These are phyloP conservation scores for Phtheirospermum japonicum DNA, from an alignment of 257 asterid genomes.

Conservation along the genomic window DNA sequence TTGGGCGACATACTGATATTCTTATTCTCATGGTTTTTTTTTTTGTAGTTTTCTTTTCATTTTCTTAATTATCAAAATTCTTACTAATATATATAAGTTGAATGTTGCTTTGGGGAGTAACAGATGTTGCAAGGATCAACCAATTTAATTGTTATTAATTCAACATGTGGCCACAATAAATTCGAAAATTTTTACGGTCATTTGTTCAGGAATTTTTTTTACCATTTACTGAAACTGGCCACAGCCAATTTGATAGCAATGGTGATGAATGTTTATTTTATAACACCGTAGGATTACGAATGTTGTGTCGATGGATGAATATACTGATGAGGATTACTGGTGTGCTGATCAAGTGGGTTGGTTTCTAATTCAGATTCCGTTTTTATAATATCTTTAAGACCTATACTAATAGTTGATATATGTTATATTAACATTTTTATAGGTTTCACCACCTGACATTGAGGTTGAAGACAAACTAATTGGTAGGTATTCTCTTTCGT, in stretches of 20 bases:
- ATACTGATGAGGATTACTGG: conserved; percentile 86
- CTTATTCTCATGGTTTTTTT: conserved; percentile 2
- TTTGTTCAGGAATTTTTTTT: neutral
- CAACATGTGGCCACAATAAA: neutral
- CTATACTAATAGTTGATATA: conserved; percentile 7
- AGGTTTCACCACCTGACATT: conserved; percentile 49
- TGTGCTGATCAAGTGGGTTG: conserved; percentile 70
- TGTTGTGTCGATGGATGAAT: conserved; percentile 63
- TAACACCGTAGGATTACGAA: conserved; percentile 85
- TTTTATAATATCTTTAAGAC: conserved; percentile 1
- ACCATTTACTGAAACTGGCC: conserved; percentile 1
- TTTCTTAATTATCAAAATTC: too few relatives aligned
- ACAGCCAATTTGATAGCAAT: too few relatives aligned
- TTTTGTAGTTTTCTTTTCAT: neutral
- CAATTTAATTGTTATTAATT: neutral
- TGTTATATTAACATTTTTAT: conserved; percentile 32
- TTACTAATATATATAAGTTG: neutral
- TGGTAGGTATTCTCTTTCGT: too few relatives aligned
- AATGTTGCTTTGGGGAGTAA: neutral
- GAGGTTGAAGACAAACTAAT: too few relatives aligned
- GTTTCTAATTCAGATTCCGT: conserved; percentile 12
- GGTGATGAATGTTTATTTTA: conserved; percentile 28
- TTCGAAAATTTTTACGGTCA: neutral
- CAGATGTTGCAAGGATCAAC: conserved; percentile 2
- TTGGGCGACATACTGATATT: too few relatives aligned